These are phyloP conservation scores for Termitomyces sp. DNA, from an alignment of 768 basidiomycete genomes.

Conservation along the genomic window DNA sequence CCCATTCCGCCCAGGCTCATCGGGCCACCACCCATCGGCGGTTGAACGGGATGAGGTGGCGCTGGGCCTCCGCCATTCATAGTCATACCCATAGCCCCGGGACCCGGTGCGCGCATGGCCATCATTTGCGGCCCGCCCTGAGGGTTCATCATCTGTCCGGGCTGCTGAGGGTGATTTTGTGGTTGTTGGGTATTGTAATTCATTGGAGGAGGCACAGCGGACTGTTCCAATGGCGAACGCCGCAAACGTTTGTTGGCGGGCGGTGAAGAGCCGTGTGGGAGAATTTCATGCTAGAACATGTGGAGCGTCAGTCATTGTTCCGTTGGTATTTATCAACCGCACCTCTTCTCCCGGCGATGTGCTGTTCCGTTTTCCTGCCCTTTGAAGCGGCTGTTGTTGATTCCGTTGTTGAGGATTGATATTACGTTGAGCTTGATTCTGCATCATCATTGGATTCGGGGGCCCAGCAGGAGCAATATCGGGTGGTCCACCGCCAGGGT, in stretches of 20 bases:
- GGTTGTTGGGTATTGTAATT: constrained; percentile 17
- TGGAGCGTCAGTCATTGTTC: neutral
- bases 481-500: constrained; percentile 14
- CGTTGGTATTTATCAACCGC: constrained; percentile 1
- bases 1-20: constrained; percentile 19
- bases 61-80: constrained; percentile 20
- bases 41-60: constrained; percentile 16
- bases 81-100: constrained; percentile 21
- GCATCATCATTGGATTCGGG: constrained; percentile 31
- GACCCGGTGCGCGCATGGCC: constrained; percentile 24
- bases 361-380: constrained; percentile 46
- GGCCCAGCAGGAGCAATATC: constrained; percentile 37
- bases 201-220: constrained; percentile 24
- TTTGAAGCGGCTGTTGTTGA: constrained; percentile 21
- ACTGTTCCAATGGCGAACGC: constrained; percentile 44
- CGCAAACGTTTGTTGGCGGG: constrained; percentile 51
- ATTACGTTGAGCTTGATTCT: constrained; percentile 21
- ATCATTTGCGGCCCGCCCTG: constrained; percentile 32
- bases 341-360: constrained; percentile 64
- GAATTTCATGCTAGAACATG: constrained; percentile 34
- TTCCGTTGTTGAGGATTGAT: constrained; percentile 18
- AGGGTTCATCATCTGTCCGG: constrained; percentile 22
- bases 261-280: constrained; percentile 49
- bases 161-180: constrained; percentile 27
- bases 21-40: constrained; percentile 18